Conservation (phyloP, 768 basidiomycete species). For the Multifurca ochricompacta region DNA sequence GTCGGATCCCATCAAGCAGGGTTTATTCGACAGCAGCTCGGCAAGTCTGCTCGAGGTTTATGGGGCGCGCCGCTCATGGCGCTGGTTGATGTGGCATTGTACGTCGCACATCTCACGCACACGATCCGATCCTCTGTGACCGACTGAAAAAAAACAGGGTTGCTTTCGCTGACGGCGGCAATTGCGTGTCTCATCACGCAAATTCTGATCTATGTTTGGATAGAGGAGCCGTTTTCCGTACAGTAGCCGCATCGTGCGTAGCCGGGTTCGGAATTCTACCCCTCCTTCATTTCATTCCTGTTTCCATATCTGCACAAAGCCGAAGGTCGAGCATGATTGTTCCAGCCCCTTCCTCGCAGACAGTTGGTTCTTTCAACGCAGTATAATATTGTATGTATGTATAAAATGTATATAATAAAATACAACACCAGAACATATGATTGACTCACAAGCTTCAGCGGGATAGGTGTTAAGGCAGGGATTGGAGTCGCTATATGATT, state of each 20-base stretch:
- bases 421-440: neutral
- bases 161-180: conserved; percentile 4
- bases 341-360: neutral
- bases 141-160: neutral
- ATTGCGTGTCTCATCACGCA: conserved; percentile 4
- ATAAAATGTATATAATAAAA: no score
- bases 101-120: neutral
- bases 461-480: no score
- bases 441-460: neutral
- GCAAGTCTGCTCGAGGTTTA: conserved; percentile 11
- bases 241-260: conserved; percentile 2
- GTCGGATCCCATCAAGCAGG: conserved; percentile 5
- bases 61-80: conserved; percentile 11
- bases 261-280: conserved; percentile 10
- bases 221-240: conserved; percentile 2
- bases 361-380: neutral
- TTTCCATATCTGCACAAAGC: neutral
- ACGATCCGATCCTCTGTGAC: no score
- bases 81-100: conserved; percentile 16
- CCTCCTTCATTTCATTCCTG: conserved; percentile 6
- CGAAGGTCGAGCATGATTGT: conserved; percentile 2
- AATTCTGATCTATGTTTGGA: conserved; percentile 9
- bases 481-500: no score
- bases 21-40: conserved; percentile 9
- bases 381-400: neutral